Evolutionary conservation across 2,329 filamentous ascomycete genomes (phyloP).

Genomic region (Nannizzia gypsea): DNA sequence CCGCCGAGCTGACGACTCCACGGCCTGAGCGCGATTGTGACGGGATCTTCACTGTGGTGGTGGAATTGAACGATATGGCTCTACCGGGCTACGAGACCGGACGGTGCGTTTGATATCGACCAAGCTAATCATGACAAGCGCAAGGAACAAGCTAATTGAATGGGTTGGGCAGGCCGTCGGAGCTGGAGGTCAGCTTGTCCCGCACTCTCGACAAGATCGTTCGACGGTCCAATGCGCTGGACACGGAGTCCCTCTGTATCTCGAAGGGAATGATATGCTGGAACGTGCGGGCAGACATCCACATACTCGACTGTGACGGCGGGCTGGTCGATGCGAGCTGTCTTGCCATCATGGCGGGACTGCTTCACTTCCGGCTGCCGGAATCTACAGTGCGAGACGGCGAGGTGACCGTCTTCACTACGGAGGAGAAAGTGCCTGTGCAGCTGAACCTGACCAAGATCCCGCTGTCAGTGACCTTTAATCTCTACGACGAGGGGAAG

Average conservation of each 20-base stretch:
- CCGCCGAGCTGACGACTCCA: conserved; percentile 76
- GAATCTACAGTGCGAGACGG: conserved; percentile 81
- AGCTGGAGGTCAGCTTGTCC: conserved; percentile 74
- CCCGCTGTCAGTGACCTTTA: conserved; percentile 83
- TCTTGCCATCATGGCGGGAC: conserved; percentile 71
- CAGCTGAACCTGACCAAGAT: conserved; percentile 83
- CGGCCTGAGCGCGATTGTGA: conserved; percentile 85
- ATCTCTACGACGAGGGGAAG: conserved; percentile 52
- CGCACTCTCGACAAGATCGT: conserved; percentile 88
- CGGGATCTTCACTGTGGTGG: conserved; percentile 83
- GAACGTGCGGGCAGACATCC: conserved; percentile 79
- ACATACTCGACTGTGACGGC: conserved; percentile 83
- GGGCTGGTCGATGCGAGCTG: conserved; percentile 79
- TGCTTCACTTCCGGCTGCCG: conserved; percentile 83
- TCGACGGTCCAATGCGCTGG: conserved; percentile 78
- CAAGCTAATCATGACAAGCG: not conserved
- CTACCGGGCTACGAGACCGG: conserved; percentile 82
- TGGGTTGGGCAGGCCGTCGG: conserved; percentile 51
- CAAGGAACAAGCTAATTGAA: not conserved
- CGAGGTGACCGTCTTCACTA: conserved; percentile 68
- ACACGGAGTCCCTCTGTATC: conserved; percentile 92
- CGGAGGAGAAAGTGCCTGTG: conserved; percentile 79
- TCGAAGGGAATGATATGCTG: conserved; percentile 85
- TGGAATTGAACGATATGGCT: conserved; percentile 85
- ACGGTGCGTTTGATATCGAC: conserved; percentile 36